A percentile compares a stretch with the other conserved stretches of the same genome.
Evolutionary conservation across 2,329 filamentous ascomycete species (phyloP).

Genomic region (Colletotrichum phormii): DNA sequence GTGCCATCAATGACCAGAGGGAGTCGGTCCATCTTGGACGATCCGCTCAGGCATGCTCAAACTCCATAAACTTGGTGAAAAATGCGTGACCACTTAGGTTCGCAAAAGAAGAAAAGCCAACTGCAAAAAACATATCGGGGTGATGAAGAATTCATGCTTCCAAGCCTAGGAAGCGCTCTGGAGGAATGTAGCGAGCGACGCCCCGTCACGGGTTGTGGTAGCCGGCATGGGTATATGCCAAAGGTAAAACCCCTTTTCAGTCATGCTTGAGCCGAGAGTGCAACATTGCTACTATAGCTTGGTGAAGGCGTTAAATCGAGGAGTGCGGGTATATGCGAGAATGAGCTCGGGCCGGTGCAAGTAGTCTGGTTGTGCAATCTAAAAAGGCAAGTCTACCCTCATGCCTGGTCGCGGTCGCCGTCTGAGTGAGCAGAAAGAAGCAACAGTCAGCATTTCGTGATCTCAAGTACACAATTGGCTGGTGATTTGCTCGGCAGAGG

Average conservation of each 20-base stretch:
- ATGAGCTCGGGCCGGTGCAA: conserved; percentile 16
- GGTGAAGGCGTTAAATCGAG: conserved; percentile 17
- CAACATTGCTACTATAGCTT: conserved; percentile 1
- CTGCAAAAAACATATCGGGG: conserved; percentile 13
- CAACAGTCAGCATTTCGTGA: conserved; percentile 37
- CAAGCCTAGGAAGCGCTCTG: conserved; percentile 3
- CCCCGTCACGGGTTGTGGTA: conserved; percentile 12
- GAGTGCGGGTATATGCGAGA: conserved; percentile 34
- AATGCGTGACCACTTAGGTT: conserved; percentile 18
- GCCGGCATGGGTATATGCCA: conserved; percentile 6
- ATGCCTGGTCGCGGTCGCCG: conserved; percentile 51
- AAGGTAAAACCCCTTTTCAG: background rate
- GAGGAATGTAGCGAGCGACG: conserved; percentile 22
- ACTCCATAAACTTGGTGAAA: conserved; percentile 16
- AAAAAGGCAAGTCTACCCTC: conserved; percentile 23
- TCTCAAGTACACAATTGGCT: conserved; percentile 10
- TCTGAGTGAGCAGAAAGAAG: conserved; percentile 42
- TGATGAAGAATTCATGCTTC: conserved; percentile 22
- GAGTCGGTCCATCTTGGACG: background rate
- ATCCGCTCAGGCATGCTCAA: conserved; percentile 6
- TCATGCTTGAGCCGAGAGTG: background rate
- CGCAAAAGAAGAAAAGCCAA: conserved; percentile 23
- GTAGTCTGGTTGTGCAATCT: conserved; percentile 27
- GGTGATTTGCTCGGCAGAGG: conserved; percentile 11
- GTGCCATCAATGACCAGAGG: conserved; percentile 9